These are phyloP conservation scores for Globisporangium sylvaticum DNA, from an alignment of 352 stramenopile species.

Conservation along the genomic window DNA sequence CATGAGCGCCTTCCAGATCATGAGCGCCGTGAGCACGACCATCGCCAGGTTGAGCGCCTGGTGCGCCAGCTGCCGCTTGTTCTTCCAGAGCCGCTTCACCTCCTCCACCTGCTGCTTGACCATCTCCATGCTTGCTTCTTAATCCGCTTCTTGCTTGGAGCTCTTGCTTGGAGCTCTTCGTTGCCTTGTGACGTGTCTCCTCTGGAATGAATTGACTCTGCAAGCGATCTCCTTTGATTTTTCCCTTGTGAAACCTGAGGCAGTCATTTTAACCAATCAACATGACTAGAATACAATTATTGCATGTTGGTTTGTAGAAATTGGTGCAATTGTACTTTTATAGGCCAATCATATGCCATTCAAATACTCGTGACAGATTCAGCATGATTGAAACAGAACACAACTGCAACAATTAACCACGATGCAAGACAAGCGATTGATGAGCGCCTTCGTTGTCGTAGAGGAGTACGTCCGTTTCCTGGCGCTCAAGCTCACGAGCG, in stretches of 20 bases:
- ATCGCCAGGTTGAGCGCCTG: slow-evolving; percentile 98
- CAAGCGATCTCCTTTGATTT: background rate
- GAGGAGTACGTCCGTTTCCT: too few species aligned
- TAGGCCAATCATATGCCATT: too few species aligned
- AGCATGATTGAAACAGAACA: too few species aligned
- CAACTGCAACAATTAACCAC: too few species aligned
- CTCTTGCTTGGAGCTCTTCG: background rate
- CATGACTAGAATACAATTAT: too few species aligned
- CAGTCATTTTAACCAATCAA: too few species aligned
- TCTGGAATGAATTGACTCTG: background rate
- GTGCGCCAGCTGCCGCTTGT: slow-evolving; percentile 97
- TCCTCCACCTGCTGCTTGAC: slow-evolving; percentile 91
- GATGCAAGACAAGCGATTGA: too few species aligned
- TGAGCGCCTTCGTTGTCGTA: too few species aligned
- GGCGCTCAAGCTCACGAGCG: too few species aligned
- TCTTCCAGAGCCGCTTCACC: slow-evolving; percentile 98
- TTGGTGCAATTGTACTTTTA: too few species aligned
- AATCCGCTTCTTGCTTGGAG: background rate
- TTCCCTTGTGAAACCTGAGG: background rate
- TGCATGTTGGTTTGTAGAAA: too few species aligned
- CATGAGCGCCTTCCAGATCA: slow-evolving; percentile 99
- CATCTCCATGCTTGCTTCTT: slow-evolving; percentile 35
- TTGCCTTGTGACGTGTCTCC: background rate
- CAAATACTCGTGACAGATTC: too few species aligned
- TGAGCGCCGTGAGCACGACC: slow-evolving; percentile 98